Percentiles rank a stretch among this genome's conserved stretches.
Conservation (phyloP, 768 basidiomycete species). For the Mycena rebaudengoi region DNA sequence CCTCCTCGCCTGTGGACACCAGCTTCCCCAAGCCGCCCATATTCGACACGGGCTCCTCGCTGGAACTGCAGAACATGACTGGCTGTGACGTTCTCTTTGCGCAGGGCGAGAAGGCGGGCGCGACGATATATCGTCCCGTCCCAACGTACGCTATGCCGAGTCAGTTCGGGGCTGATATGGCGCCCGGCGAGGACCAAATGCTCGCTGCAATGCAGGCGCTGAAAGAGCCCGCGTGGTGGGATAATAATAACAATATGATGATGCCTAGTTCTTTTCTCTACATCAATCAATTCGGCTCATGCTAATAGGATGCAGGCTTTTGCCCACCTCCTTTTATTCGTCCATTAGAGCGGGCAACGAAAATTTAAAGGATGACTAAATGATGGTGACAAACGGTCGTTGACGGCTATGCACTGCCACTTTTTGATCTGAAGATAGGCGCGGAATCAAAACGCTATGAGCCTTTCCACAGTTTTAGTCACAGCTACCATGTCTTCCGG, state of each 20-base stretch:
- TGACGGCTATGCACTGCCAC: too few relatives aligned
- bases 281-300: too few relatives aligned
- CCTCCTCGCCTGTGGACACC: conserved; percentile 26
- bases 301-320: conserved; percentile 30
- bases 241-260: conserved; percentile 85
- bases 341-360: conserved; percentile 19
- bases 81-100: conserved; percentile 24
- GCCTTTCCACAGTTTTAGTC: too few relatives aligned
- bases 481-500: too few relatives aligned
- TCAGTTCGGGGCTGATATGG: conserved; percentile 45
- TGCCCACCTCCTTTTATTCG: conserved; percentile 35
- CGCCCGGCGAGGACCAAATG: conserved; percentile 62
- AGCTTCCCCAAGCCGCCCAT: conserved; percentile 39
- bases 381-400: too few relatives aligned
- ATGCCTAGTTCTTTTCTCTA: conserved; percentile 80
- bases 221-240: conserved; percentile 78
- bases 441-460: too few relatives aligned
- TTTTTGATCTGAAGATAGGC: too few relatives aligned
- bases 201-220: conserved; percentile 81
- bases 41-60: conserved; percentile 17
- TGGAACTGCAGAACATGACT: conserved; percentile 14
- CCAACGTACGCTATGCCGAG: conserved; percentile 56
- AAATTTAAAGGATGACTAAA: too few relatives aligned
- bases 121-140: conserved; percentile 56
- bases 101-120: conserved; percentile 38